Evolutionary conservation across 805 yeast genomes (phyloP).

Genomic region (Kuraishia borneana): DNA sequence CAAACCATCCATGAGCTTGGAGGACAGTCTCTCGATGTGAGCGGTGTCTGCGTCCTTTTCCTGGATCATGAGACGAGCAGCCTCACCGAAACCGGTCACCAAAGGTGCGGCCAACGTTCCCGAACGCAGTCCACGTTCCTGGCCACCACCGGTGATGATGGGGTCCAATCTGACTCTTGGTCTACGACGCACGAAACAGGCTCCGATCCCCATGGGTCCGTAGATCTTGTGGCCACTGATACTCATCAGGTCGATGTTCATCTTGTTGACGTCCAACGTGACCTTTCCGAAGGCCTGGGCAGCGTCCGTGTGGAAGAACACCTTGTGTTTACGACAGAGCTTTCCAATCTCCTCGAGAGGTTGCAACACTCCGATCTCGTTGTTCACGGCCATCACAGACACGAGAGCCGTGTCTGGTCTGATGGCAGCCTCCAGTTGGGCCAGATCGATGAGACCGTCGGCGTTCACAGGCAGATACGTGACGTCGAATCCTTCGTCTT

Average conservation of each 20-base stretch:
- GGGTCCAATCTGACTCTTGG: slow-evolving; percentile 97
- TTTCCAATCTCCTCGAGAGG: slow-evolving; percentile 90
- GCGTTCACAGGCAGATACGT: slow-evolving; percentile 79
- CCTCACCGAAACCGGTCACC: slow-evolving; percentile 95
- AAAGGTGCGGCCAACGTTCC: slow-evolving; percentile 97
- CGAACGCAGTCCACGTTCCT: slow-evolving; percentile 94
- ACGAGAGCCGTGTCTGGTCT: slow-evolving; percentile 87
- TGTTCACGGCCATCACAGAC: slow-evolving; percentile 93
- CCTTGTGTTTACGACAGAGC: slow-evolving; percentile 76
- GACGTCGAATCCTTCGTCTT: slow-evolving; percentile 94
- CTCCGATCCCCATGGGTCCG: slow-evolving; percentile 98
- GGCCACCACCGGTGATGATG: slow-evolving; percentile 95
- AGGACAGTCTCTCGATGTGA: slow-evolving; percentile 62
- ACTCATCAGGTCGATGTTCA: slow-evolving; percentile 88
- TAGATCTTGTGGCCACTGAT: slow-evolving; percentile 94
- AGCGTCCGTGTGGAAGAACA: slow-evolving; percentile 94
- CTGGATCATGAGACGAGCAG: slow-evolving; percentile 68
- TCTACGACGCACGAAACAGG: slow-evolving; percentile 89
- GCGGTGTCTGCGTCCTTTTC: slow-evolving; percentile 67
- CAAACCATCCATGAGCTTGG: slow-evolving; percentile 62
- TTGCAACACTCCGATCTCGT: slow-evolving; percentile 96
- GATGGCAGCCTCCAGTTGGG: slow-evolving; percentile 70
- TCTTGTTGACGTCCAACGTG: slow-evolving; percentile 82
- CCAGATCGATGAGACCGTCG: slow-evolving; percentile 73
- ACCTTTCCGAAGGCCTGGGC: slow-evolving; percentile 97